These are phyloP conservation scores for Beauveria caledonica DNA, from an alignment of 2,329 filamentous ascomycete species.

Conservation along the genomic window DNA sequence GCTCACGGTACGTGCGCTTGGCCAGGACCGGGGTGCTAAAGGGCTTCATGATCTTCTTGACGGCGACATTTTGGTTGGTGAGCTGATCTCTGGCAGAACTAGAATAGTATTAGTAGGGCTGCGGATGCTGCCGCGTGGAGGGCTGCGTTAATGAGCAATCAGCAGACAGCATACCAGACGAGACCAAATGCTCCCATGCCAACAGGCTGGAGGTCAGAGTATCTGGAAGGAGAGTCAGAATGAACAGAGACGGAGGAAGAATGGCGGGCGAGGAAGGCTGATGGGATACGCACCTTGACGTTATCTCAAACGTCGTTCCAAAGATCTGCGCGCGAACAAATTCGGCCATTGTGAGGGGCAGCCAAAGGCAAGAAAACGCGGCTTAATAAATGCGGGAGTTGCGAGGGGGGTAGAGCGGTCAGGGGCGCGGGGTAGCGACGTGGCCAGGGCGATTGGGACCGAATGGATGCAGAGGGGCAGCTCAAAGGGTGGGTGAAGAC, in stretches of 20 bases:
- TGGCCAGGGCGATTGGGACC: neutral
- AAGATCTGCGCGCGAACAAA: conserved; percentile 99
- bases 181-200: conserved; percentile 99
- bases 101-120: conserved; percentile 3
- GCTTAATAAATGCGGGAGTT: neutral
- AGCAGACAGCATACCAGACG: conserved; percentile 64
- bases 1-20: conserved; percentile 93
- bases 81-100: conserved; percentile 98
- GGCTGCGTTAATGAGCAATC: neutral
- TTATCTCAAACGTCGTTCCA: conserved; percentile 99
- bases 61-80: conserved; percentile 90
- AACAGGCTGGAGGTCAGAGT: conserved; percentile 95
- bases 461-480: neutral
- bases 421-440: conserved; percentile 5
- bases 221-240: conserved; percentile 44
- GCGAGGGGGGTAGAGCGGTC: neutral
- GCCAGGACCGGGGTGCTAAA: conserved; percentile 98
- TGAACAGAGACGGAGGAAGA: neutral
- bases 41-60: conserved; percentile 99
- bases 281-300: conserved; percentile 65
- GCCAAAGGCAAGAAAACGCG: conserved; percentile 11
- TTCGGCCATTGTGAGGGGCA: conserved; percentile 73
- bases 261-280: neutral
- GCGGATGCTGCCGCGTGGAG: no score
- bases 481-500: neutral